Conservation (phyloP, 768 basidiomycete genomes). For the Amanita muscaria region DNA sequence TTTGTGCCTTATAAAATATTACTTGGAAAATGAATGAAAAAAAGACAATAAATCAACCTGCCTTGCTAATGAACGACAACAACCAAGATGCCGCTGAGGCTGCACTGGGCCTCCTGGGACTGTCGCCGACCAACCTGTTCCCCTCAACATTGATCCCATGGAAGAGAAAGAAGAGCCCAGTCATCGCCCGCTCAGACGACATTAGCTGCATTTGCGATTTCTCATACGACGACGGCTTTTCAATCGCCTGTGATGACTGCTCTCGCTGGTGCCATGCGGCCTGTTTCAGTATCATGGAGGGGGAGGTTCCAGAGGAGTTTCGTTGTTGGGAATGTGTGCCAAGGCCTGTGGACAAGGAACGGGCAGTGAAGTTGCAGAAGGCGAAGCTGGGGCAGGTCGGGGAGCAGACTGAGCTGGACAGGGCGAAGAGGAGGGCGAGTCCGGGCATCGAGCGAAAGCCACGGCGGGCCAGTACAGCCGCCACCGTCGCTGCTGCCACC, state of each 20-base stretch:
- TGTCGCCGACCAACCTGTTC: not conserved
- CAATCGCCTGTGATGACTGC: constrained; percentile 79
- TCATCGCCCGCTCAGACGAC: constrained; percentile 2
- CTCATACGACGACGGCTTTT: constrained; percentile 72
- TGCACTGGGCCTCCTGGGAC: constrained; percentile 2
- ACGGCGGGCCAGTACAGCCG: constrained; percentile 22
- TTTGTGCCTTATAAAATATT: too few species aligned
- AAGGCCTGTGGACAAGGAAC: constrained; percentile 36
- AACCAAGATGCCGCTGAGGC: constrained; percentile 3
- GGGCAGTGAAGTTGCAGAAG: constrained; percentile 37
- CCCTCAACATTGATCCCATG: not conserved
- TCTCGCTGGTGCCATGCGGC: constrained; percentile 78
- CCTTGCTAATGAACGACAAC: not conserved
- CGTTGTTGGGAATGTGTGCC: constrained; percentile 64
- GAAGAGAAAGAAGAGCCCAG: not conserved
- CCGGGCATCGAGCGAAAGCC: constrained; percentile 24
- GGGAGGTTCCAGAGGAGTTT: constrained; percentile 65
- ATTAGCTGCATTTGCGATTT: constrained; percentile 62
- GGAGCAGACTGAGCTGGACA: constrained; percentile 13
- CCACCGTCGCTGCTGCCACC: not conserved
- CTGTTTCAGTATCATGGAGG: constrained; percentile 59
- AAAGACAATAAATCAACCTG: too few species aligned
- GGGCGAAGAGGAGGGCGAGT: constrained; percentile 26
- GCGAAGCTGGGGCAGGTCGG: constrained; percentile 27
- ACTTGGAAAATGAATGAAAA: too few species aligned